Percentiles rank a stretch among this genome's conserved stretches.
Evolutionary conservation across 805 yeast genomes (phyloP).

Genomic region (Scheffersomyces ergatensis): DNA sequence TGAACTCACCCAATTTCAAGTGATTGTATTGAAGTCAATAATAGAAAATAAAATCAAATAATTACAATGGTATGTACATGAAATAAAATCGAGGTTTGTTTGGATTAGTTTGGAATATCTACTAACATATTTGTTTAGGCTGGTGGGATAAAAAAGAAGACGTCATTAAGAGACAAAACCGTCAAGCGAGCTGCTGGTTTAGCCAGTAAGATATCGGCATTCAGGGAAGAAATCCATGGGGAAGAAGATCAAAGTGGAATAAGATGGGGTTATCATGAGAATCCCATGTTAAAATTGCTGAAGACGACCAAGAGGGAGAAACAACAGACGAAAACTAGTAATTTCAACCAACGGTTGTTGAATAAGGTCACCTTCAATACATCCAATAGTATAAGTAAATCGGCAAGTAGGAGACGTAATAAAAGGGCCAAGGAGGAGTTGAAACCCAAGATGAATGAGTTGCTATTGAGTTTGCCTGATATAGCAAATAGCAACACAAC

Average conservation of each 20-base stretch:
- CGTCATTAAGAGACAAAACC: conserved; percentile 32
- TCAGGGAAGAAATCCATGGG: conserved; percentile 15
- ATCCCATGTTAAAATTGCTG: conserved; percentile 52
- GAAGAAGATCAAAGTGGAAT: conserved; percentile 8
- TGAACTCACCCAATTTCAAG: too few relatives aligned
- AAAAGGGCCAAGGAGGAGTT: conserved; percentile 58
- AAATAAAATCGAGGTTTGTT: too few relatives aligned
- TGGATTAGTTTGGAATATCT: too few relatives aligned
- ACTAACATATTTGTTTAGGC: conserved; percentile 17
- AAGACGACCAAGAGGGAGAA: conserved; percentile 56
- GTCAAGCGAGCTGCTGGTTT: conserved; percentile 16
- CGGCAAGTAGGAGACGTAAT: conserved; percentile 63
- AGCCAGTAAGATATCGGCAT: conserved; percentile 24
- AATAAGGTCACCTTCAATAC: conserved; percentile 28
- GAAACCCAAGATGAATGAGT: conserved; percentile 65
- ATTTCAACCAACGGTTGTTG: conserved; percentile 28
- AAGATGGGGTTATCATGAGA: conserved; percentile 37
- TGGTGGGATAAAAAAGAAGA: conserved; percentile 32
- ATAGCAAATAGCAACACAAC: conserved; percentile 4
- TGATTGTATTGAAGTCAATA: too few relatives aligned
- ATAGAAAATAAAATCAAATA: too few relatives aligned
- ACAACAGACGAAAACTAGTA: conserved; percentile 36
- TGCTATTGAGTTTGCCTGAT: conserved; percentile 51
- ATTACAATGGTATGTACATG: too few relatives aligned
- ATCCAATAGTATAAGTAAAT: conserved; percentile 57